A percentile compares a stretch with the other conserved stretches of the same genome.
Evolutionary conservation across 257 asterid genomes (phyloP).

Genomic region (Nicotiana tomentosiformis): DNA sequence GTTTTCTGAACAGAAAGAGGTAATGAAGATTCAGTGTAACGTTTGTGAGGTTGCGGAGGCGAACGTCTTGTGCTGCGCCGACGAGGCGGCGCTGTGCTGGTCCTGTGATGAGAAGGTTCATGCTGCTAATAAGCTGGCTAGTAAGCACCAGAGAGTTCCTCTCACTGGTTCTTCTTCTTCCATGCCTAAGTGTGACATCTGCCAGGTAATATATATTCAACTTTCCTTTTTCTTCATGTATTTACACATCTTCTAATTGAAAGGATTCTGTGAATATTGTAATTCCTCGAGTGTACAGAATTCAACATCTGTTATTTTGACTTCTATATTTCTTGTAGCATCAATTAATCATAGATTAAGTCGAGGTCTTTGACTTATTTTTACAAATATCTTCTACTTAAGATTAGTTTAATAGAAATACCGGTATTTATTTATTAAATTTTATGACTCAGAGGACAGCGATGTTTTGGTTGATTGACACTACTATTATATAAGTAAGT

Average conservation of each 20-base stretch:
- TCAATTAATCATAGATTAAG: background rate
- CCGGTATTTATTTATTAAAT: no score
- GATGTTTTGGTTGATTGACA: background rate
- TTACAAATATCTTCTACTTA: background rate
- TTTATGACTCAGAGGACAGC: background rate
- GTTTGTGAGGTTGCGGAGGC: conserved; percentile 81
- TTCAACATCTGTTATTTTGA: background rate
- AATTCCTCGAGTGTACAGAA: background rate
- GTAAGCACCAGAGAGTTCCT: conserved; percentile 73
- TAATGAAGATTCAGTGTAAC: conserved; percentile 93
- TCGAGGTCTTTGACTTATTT: background rate
- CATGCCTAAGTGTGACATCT: conserved; percentile 85
- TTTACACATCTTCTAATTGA: background rate
- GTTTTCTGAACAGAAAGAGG: background rate
- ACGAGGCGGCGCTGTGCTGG: conserved; percentile 80
- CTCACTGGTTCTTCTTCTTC: conserved; percentile 46
- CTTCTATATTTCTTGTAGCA: background rate
- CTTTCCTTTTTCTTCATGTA: background rate
- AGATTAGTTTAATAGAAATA: background rate
- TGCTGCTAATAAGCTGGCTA: conserved; percentile 70
- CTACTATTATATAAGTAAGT: background rate
- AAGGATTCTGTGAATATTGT: background rate
- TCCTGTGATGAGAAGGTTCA: conserved; percentile 69
- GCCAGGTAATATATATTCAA: conserved; percentile 49
- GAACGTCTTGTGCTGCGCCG: conserved; percentile 74